These are phyloP conservation scores for Coniochaeta prunicola DNA, from an alignment of 2,329 filamentous ascomycete genomes.

Conservation along the genomic window DNA sequence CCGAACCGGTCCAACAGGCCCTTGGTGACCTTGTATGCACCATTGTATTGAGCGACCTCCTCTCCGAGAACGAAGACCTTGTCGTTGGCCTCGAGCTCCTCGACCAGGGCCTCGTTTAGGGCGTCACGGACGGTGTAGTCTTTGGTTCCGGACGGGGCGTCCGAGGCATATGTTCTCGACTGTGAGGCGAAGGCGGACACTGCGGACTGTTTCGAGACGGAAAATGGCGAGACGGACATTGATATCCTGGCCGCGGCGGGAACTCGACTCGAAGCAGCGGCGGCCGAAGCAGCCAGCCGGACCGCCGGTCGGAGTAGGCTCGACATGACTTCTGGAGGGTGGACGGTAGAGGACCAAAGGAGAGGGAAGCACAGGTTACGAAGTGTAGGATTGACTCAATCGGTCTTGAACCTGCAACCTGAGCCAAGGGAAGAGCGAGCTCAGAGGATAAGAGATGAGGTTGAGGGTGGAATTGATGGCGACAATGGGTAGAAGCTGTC, in stretches of 20 bases:
- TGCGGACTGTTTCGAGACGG: conserved; percentile 11
- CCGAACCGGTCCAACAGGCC: conserved; percentile 95
- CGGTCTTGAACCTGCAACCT: neutral
- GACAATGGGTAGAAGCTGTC: neutral
- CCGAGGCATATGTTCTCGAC: conserved; percentile 45
- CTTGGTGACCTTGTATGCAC: conserved; percentile 99
- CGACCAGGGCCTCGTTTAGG: conserved; percentile 93
- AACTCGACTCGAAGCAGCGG: conserved; percentile 11
- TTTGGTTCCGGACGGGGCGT: conserved; percentile 56
- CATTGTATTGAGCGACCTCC: conserved; percentile 99
- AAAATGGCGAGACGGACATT: conserved; percentile 15
- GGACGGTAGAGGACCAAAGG: neutral
- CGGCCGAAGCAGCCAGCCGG: conserved; percentile 32
- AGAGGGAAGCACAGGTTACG: neutral
- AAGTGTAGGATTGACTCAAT: neutral
- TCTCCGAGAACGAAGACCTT: conserved; percentile 97
- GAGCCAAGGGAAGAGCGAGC: neutral
- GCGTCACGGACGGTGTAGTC: conserved; percentile 97
- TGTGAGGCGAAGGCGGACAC: conserved; percentile 31
- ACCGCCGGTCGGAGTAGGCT: conserved; percentile 36
- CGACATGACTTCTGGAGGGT: conserved; percentile 27
- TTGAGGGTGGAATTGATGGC: neutral
- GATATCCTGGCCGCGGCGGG: conserved; percentile 13
- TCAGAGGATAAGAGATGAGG: neutral
- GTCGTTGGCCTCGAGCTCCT: conserved; percentile 89